A percentile compares a stretch with the other conserved stretches of the same genome.
phyloP scores from a whole-genome alignment of 441 rosid genomes.

The Theobroma grandiflorum region DNA sequence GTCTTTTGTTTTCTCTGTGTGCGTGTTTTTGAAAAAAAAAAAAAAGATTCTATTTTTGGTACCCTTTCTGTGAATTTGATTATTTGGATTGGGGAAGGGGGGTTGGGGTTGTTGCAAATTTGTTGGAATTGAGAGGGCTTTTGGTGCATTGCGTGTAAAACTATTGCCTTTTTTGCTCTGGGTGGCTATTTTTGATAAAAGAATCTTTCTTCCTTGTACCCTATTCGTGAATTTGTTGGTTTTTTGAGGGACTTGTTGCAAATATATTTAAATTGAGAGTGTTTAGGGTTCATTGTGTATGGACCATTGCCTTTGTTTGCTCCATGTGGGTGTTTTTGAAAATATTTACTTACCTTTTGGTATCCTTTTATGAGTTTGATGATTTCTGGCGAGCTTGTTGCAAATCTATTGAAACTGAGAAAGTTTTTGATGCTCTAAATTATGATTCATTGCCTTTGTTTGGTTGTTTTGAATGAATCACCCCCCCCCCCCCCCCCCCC shows the following conservation, averaged over 20 bases:
- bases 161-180: neutral
- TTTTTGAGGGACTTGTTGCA: neutral
- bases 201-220: neutral
- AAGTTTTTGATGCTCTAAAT: neutral
- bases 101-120: neutral
- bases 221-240: neutral
- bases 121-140: constrained; percentile 5
- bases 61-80: neutral
- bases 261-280: neutral
- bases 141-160: neutral
- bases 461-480: constrained; percentile 8
- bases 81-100: too few relatives aligned
- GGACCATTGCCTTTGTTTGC: constrained; percentile 2
- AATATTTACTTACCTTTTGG: neutral
- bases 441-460: constrained; percentile 7
- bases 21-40: neutral
- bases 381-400: neutral
- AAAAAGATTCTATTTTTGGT: neutral
- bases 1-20: neutral
- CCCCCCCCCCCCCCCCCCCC: neutral
- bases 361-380: neutral
- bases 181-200: neutral
- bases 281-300: neutral
- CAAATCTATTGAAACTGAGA: constrained; percentile 1
- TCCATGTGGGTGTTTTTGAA: neutral